Base-by-base conservation (phyloP, 1,284 basidiomycete genomes). In the Moesziomyces antarcticus region DNA sequence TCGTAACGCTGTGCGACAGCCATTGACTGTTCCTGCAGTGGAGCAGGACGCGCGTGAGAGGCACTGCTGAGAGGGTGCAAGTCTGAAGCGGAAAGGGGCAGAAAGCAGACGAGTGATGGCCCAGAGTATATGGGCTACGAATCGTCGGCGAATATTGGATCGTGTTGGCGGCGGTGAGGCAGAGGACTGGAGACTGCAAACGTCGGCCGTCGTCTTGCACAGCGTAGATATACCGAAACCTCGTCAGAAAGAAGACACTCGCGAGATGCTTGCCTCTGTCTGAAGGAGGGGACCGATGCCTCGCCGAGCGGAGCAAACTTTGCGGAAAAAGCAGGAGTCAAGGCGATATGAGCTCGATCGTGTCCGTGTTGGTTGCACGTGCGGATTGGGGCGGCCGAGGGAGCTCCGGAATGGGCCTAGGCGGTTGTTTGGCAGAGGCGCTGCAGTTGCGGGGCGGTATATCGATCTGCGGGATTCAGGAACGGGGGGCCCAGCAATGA, bases 1-100 rank as follows among this genome's bases (percentile, higher is more conserved):
- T 73, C 60, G 55, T 67, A 48, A 49, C 65, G 70, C 37, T 68
- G 52, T 54, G 53, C 70, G 22, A 73, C 70, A 53, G 66, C 70
- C 70, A 73, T 73, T 64, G 60, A 56, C 54, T 68, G 53, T 47
- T 62, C 55, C 52, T 66, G 57, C 63, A 44, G 24, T 25, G 37
- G 18, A 9, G 57, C 57, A 56, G 61, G 61, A 59, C 50, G 27
- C 11, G 54, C 18, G 27, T 33, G 24, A 13, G 50, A 14, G 18
- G 48, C 37, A 44, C 56, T 50, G 41, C 22, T 41, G 42, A 27
- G 25, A 35, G 58, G 40, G 47, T 22, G 30, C 14, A 41, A n/a
- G 42, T n/a, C 27, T 37, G 35, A 14, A 37, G 14, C 14, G 13
- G 13, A 16, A 16, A 3, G 35, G 2, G 16, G 35, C 16, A 18